Evolutionary conservation across 108 stramenopile genomes (phyloP).

Genomic region (Conticribra weissflogii): DNA sequence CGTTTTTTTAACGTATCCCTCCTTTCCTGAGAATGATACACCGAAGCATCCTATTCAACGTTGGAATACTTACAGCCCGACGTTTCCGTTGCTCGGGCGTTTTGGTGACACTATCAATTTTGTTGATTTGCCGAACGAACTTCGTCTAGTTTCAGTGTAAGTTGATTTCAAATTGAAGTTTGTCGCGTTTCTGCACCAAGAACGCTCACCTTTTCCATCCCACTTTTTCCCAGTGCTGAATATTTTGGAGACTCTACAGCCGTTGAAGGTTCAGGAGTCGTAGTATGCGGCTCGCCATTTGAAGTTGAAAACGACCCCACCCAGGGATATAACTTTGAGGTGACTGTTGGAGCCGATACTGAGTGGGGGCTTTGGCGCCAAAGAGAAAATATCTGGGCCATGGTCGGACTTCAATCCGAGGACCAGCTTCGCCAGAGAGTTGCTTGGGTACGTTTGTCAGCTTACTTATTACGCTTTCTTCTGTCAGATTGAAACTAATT

Average conservation of each 20-base stretch:
- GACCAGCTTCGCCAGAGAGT: conserved; percentile 83
- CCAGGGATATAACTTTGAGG: conserved; percentile 26
- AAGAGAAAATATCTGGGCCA: conserved; percentile 56
- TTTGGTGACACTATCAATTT: conserved; percentile 40
- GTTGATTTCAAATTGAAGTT: too few relatives aligned
- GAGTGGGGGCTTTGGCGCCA: conserved; percentile 47
- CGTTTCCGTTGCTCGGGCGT: conserved; percentile 31
- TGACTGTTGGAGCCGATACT: conserved; percentile 24
- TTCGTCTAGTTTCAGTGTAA: conserved; percentile 44
- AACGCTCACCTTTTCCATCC: too few relatives aligned
- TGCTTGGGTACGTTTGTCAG: too few relatives aligned
- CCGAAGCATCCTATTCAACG: conserved; percentile 38
- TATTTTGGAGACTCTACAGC: conserved; percentile 34
- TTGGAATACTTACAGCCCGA: conserved; percentile 31
- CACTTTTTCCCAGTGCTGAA: too few relatives aligned
- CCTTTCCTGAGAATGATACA: conserved; percentile 14
- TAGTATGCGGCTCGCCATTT: conserved; percentile 66
- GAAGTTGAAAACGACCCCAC: conserved; percentile 63
- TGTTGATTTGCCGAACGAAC: conserved; percentile 44
- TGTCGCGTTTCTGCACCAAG: too few relatives aligned
- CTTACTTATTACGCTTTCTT: too few relatives aligned
- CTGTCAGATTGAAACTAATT: too few relatives aligned
- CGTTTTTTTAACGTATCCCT: conserved; percentile 17
- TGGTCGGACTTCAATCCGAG: conserved; percentile 56
- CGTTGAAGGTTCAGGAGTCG: conserved; percentile 15